These are phyloP conservation scores for Fusarium sp. DNA, from an alignment of 2,329 filamentous ascomycete genomes.

Conservation along the genomic window DNA sequence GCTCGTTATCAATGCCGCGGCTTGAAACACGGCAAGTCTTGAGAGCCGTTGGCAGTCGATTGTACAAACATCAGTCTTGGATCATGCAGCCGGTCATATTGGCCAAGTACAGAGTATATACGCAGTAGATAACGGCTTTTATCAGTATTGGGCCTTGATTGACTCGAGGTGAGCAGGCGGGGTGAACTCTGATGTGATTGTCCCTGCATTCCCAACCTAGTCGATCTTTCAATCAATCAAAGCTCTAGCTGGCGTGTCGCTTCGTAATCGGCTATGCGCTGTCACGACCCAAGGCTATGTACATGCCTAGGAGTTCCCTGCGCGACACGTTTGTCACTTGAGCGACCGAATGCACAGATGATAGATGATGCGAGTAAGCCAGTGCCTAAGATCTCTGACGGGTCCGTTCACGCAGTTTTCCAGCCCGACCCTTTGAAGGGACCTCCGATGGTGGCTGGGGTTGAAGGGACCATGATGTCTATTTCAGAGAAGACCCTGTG, in stretches of 20 bases:
- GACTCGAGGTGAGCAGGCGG: slow-evolving; percentile 19
- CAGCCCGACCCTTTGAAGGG: slow-evolving; percentile 15
- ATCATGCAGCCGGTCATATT: slow-evolving; percentile 18
- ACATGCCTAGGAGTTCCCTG: slow-evolving; percentile 36
- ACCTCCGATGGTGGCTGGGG: slow-evolving; percentile 23
- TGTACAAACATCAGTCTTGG: slow-evolving; percentile 1
- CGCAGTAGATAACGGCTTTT: background rate
- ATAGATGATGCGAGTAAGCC: slow-evolving; percentile 31
- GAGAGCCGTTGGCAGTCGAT: slow-evolving; percentile 6
- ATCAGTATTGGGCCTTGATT: background rate
- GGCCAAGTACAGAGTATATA: background rate
- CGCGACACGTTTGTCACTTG: slow-evolving; percentile 32
- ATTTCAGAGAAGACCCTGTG: slow-evolving; percentile 11
- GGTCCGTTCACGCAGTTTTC: slow-evolving; percentile 32
- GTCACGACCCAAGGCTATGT: slow-evolving; percentile 17
- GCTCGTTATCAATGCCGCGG: slow-evolving; percentile 7
- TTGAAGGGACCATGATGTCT: slow-evolving; percentile 25
- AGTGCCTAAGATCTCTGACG: slow-evolving; percentile 23
- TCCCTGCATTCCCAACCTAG: slow-evolving; percentile 20
- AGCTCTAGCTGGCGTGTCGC: slow-evolving; percentile 27
- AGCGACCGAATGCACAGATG: slow-evolving; percentile 35
- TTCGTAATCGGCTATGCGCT: slow-evolving; percentile 26
- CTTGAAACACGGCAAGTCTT: slow-evolving; percentile 35
- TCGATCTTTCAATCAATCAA: slow-evolving; percentile 2
- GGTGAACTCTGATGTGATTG: slow-evolving; percentile 27